phyloP scores from a whole-genome alignment of 805 yeast genomes.

The Lipomyces orientalis region DNA sequence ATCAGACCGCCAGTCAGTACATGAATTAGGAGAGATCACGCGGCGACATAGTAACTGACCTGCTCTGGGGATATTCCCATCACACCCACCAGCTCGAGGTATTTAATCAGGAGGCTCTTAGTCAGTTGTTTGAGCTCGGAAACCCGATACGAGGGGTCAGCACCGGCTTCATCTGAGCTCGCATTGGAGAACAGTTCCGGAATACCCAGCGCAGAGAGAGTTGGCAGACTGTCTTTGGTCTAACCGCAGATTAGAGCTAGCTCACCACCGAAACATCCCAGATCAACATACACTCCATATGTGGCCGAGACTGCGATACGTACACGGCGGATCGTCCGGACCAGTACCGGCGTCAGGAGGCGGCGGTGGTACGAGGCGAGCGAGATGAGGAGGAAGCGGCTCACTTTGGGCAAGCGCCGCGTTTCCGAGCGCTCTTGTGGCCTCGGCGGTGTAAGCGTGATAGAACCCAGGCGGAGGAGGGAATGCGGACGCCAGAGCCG shows the following conservation, averaged over 20 bases:
- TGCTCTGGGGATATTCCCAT: slow-evolving; percentile 74
- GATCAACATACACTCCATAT: slow-evolving; percentile 64
- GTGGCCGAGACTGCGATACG: slow-evolving; percentile 87
- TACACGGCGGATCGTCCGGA: slow-evolving; percentile 50
- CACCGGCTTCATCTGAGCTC: slow-evolving; percentile 39
- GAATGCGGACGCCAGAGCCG: slow-evolving; percentile 67
- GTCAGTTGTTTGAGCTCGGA: slow-evolving; percentile 79
- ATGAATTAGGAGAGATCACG: slow-evolving; percentile 35
- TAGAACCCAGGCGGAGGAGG: slow-evolving; percentile 93
- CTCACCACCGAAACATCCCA: background rate
- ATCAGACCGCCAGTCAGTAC: background rate
- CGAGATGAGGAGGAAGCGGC: slow-evolving; percentile 33
- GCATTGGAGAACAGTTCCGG: slow-evolving; percentile 62
- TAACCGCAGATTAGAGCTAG: background rate
- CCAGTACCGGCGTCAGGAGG: slow-evolving; percentile 44
- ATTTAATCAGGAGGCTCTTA: slow-evolving; percentile 78
- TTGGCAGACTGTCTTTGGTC: slow-evolving; percentile 71
- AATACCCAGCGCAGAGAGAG: slow-evolving; percentile 77
- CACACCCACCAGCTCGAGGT: slow-evolving; percentile 79
- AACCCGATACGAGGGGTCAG: slow-evolving; percentile 60
- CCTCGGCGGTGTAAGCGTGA: slow-evolving; percentile 34
- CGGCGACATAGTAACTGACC: background rate
- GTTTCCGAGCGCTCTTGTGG: slow-evolving; percentile 38
- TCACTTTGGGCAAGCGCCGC: background rate
- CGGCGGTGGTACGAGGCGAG: slow-evolving; percentile 44